Base-by-base conservation (phyloP, 352 stramenopile genomes). In the Globisporangium alternatum region DNA sequence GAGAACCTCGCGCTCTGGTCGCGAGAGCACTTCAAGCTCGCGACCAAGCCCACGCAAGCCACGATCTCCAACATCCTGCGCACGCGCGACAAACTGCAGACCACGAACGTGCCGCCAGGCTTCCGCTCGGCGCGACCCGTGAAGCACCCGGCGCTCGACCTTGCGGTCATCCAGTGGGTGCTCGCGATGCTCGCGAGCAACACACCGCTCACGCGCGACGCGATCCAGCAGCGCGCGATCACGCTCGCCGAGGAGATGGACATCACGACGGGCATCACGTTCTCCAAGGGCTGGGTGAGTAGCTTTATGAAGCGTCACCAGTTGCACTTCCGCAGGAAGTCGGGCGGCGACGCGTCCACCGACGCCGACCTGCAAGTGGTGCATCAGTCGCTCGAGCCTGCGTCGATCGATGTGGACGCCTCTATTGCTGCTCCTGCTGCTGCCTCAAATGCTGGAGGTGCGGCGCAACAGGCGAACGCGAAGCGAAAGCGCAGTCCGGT, bases 11-110 rank as follows among this genome's bases (percentile, higher is more conserved):
- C 75, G 56, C 61, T 75, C 19, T 89, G 80, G 80, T 73, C 78
- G 12, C 78, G 75, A 55, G 76, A 88, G 60, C 65, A 76, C 62
- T 86, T 89, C 60, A 57, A 67, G 22, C 71, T 88, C 30, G 55
- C 67, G 43, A 74, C 47, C 5, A 78, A 75, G 57, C 81, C 78
- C n/a, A 87, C 77, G 31, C 78, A 87, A 61, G 78, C 78, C 57
- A 86, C 80, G 15, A 86, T 89, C 69, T 89, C 80, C 49, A 88
- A 89, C 60, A 74, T 86, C 30, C 60, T 89, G 57, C 71, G 77
- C 44, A 57, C 60, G 44, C 77, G 78, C 56, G 70, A 83, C 28
- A 78, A 79, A 37, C 71, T 87, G 51, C 68, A 80, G 63, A 71
- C 22, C 35, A 67, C 72, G 35, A 69, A 69, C 19, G 77, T 83